Evolutionary conservation across 1,284 basidiomycete genomes (phyloP), one percentile per base, ranked within the genome.

Genomic region (Moesziomyces antarcticus): DNA sequence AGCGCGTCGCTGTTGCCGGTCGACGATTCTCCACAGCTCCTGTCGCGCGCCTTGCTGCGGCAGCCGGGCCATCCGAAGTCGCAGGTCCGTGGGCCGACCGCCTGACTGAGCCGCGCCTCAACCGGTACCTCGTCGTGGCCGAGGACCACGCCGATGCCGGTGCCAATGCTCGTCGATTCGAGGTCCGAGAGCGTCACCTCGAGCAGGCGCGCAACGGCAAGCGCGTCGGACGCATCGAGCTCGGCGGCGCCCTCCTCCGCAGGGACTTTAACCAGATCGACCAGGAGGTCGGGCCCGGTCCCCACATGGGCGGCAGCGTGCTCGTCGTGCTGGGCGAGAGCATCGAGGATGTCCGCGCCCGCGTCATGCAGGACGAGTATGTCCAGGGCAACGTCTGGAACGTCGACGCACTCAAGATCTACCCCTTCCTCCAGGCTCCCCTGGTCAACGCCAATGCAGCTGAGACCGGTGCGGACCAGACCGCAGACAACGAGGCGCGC

Each of bases 141-240:
- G 72, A 77, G 50, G 73, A 77, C 45, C 58, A 43, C 33, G 1
- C 55, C 30, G 66, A 75, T 51, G 51, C 74, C 11, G 69, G 68
- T 8, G 70, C 76, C 21, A 62, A 73, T 46, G 66, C 76, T 5
- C 55, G 76, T 14, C 54, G 73, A 21, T 62, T 77, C 49, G 78
- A 77, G 50, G 78, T 80, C 20, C 65, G 77, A 24, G 75, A 79
- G 33, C 57, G 66, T 30, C 77, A 79, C 52, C 56, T 79, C 20
- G 75, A 73, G 35, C 52, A 70, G 3, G 77, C 75, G 9, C 66
- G 58, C 10, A 43, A 46, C 30, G 77, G 77, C 44, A 77, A 75
- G 44, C 57, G 70, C 14, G 65, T 50, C 16, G 77, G 77, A 1
- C 50, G 75, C 20, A 68, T 79, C 67, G 72, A 75, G 50, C 51